These are phyloP conservation scores for Ajuga chamaepitys DNA, from an alignment of 257 asterid genomes.

Conservation along the genomic window DNA sequence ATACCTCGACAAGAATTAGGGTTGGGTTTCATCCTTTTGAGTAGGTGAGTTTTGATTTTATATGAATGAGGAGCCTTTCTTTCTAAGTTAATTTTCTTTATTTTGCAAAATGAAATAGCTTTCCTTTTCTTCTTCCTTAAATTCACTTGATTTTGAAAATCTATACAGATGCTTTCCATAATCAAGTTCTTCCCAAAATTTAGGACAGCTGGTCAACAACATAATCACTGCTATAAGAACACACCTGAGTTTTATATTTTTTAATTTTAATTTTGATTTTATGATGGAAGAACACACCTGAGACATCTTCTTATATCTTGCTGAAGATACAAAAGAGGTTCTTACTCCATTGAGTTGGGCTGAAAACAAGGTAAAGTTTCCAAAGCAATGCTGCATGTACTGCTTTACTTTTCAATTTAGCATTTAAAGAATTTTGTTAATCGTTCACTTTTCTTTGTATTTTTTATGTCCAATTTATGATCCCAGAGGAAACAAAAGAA, in stretches of 20 bases:
- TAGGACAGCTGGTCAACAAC: neutral
- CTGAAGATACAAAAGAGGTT: neutral
- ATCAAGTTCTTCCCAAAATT: neutral
- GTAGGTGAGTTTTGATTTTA: neutral
- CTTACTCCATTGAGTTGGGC: constrained; percentile 14
- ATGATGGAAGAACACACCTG: constrained; percentile 16
- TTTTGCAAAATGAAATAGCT: neutral
- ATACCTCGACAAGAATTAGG: constrained; percentile 6
- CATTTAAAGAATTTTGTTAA: neutral
- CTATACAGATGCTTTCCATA: neutral
- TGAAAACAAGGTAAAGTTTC: constrained; percentile 22
- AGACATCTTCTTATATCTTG: neutral
- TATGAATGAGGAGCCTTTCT: neutral
- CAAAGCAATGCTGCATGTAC: constrained; percentile 15
- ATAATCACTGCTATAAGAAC: constrained; percentile 2
- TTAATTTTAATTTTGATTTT: neutral
- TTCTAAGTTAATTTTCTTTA: neutral
- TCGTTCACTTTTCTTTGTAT: neutral
- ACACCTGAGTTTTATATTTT: constrained; percentile 7
- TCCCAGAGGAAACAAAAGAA: neutral
- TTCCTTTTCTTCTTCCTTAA: neutral
- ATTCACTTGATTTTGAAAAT: neutral
- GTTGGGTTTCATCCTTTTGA: neutral
- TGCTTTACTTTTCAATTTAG: neutral
- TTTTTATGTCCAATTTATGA: neutral